phyloP scores from a whole-genome alignment of 306 rosid genomes.

The Geum urbanum region DNA sequence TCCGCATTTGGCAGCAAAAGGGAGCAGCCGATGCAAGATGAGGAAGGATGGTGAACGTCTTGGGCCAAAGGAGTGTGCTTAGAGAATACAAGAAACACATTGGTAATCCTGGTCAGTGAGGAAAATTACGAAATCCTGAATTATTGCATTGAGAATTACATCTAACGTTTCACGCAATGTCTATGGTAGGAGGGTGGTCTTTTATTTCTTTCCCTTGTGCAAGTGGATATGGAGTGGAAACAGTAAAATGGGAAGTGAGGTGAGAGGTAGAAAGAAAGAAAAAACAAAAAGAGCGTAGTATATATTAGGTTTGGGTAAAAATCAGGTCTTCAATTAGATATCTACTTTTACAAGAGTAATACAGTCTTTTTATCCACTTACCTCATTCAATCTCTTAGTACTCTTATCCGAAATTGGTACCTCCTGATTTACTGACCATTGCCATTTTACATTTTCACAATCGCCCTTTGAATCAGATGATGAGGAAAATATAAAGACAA shows the following conservation, averaged over 20 bases:
- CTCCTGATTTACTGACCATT: too few relatives aligned
- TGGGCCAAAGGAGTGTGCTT: conserved; percentile 19
- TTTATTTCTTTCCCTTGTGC: neutral
- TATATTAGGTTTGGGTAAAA: conserved; percentile 11
- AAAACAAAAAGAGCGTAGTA: neutral
- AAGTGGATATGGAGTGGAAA: neutral
- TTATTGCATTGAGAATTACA: neutral
- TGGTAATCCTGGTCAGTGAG: neutral
- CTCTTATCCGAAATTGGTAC: neutral
- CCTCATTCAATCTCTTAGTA: neutral
- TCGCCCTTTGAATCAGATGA: too few relatives aligned
- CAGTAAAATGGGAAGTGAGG: neutral
- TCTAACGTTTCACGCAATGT: neutral
- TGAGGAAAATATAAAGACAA: too few relatives aligned
- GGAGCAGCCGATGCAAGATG: conserved; percentile 4
- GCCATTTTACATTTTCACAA: too few relatives aligned
- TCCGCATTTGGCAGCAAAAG: conserved; percentile 6
- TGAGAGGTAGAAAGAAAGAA: neutral
- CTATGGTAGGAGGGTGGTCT: neutral
- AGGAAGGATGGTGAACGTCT: conserved; percentile 14
- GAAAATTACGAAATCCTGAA: neutral
- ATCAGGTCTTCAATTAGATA: neutral
- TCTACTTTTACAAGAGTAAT: neutral
- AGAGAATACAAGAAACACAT: neutral
- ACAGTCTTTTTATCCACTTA: neutral